A percentile compares a stretch with the other conserved stretches of the same genome.
These are phyloP conservation scores for Colletotrichum eleusines DNA, from an alignment of 2,329 filamentous ascomycete genomes.

Conservation along the genomic window DNA sequence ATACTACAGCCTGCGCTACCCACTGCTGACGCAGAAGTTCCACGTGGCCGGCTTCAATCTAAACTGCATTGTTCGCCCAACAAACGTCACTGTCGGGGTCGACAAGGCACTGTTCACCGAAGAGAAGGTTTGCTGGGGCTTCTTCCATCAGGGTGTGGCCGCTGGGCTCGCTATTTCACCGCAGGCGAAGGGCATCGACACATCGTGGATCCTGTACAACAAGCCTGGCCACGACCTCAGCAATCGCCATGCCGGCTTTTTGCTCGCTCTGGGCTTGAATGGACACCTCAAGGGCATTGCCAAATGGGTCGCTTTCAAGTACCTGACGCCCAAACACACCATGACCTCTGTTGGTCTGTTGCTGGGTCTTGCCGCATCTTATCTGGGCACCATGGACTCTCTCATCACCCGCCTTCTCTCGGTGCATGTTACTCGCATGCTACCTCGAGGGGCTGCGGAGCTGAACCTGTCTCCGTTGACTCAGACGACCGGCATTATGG, in stretches of 20 bases:
- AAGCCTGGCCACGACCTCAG: conserved; percentile 88
- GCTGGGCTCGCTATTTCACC: conserved; percentile 91
- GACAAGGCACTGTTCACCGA: conserved; percentile 90
- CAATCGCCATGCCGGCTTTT: conserved; percentile 94
- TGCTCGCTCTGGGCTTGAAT: conserved; percentile 91
- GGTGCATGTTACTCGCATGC: conserved; percentile 94
- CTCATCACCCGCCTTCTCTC: conserved; percentile 93
- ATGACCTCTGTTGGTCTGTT: conserved; percentile 99
- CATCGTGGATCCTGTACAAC: conserved; percentile 99
- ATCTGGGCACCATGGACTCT: conserved; percentile 97
- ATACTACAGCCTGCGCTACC: conserved; percentile 87
- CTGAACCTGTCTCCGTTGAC: conserved; percentile 93
- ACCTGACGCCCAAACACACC: conserved; percentile 97
- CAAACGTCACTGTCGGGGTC: conserved; percentile 92
- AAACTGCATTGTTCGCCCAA: conserved; percentile 90
- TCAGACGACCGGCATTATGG: conserved; percentile 97
- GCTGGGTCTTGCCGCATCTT: conserved; percentile 90
- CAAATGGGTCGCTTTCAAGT: conserved; percentile 99
- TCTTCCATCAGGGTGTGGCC: conserved; percentile 97
- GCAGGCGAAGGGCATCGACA: conserved; percentile 92
- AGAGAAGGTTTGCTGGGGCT: conserved; percentile 98
- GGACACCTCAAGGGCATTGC: conserved; percentile 94
- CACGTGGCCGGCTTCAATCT: conserved; percentile 91
- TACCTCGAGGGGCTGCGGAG: conserved; percentile 92
- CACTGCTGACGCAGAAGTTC: conserved; percentile 92